Base-by-base conservation (phyloP, 768 basidiomycete species). In the Termitomyces bulborhizus region DNA sequence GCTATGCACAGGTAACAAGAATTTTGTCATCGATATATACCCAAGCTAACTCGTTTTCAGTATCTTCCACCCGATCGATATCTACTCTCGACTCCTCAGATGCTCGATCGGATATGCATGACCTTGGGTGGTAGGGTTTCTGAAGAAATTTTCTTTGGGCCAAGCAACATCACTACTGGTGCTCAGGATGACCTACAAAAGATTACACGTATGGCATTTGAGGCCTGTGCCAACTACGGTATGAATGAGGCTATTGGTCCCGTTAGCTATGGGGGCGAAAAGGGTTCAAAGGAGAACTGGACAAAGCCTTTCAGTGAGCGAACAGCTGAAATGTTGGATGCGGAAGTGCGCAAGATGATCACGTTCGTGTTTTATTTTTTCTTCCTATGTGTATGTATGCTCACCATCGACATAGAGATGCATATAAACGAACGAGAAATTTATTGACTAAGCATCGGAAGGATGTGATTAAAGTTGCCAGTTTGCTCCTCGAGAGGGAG, bases 151-250 rank as follows among this genome's bases (percentile, higher is more conserved):
- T 97, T 98, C 76, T 99, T 99, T 66, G 92, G 92, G 18, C 57
- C 67, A 5, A 88, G 87, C 65, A 91, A 93, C 62, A 95, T 99
- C 69, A 99, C 97, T 1, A 95, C 96, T 3, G 97, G 97, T 58
- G 97, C 97, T 3, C 94, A 98, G 72, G 97, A 99, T 64, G 97
- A 99, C 67, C 76, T 99, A 42, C 93, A 95, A 71, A 98, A 98
- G 75, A 96, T 99, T 58, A 98, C 97, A 3, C 83, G 88, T 57
- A 95, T 98, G 89, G 97, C 97, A 15, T 97, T 95, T 60, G 94
- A 98, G 71, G 90, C 88, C 3, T 93, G 90, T 59, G 90, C 91
- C 7, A 93, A 93, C 70, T 97, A 97, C 71, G 97, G 97, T 57
- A 98, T 99, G 96, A 96, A 94, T 72, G 77, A 83, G 48, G 81